phyloP scores from a whole-genome alignment of 2,329 filamentous ascomycete species.

The Fusarium sp. region DNA sequence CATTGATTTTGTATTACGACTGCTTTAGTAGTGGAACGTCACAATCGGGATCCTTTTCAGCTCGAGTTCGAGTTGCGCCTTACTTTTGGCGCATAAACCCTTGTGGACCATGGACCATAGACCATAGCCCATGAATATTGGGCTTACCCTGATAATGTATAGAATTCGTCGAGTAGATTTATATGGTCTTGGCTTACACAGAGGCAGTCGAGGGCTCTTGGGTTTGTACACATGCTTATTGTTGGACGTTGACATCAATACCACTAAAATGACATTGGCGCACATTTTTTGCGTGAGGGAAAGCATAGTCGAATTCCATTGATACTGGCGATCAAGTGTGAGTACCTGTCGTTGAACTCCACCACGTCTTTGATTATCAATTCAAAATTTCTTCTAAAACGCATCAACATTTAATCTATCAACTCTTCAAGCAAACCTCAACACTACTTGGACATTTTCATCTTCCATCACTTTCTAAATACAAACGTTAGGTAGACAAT shows the following conservation, averaged over 20 bases:
- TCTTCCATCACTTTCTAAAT: too few species aligned
- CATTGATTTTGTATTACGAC: not conserved
- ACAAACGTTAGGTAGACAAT: not conserved
- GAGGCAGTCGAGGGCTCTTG: not conserved
- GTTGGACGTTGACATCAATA: conserved; percentile 30
- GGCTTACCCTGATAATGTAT: not conserved
- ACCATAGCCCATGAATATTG: not conserved
- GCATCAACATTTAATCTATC: not conserved
- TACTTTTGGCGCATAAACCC: conserved; percentile 1
- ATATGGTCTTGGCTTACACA: not conserved
- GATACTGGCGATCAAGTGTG: conserved; percentile 13
- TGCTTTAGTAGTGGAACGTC: not conserved
- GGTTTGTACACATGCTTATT: not conserved
- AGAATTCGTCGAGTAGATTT: not conserved
- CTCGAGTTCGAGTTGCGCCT: not conserved
- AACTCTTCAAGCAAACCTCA: too few species aligned
- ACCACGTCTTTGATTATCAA: conserved; percentile 9
- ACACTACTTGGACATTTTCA: too few species aligned
- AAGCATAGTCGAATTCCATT: conserved; percentile 15
- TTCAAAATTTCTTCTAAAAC: conserved; percentile 27
- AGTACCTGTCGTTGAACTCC: conserved; percentile 22
- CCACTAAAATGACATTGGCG: conserved; percentile 41
- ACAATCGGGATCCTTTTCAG: conserved; percentile 4
- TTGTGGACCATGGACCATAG: not conserved
- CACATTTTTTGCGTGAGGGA: conserved; percentile 35